Evolutionary conservation across 768 basidiomycete species (phyloP).

Genomic region (Naganishia friedmannii): DNA sequence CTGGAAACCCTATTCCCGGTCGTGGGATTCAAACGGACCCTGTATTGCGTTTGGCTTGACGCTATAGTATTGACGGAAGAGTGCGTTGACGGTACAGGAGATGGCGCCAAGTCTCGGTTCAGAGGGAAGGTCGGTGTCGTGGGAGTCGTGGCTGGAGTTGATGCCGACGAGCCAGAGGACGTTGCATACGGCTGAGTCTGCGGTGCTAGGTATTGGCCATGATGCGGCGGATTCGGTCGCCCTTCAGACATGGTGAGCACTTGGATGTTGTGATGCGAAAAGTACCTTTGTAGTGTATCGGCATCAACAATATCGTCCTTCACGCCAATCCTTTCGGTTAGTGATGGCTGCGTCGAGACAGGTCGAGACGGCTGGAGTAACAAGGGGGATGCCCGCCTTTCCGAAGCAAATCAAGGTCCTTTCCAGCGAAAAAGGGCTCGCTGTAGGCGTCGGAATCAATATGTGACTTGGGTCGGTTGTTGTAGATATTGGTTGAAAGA

Average conservation of each 20-base stretch:
- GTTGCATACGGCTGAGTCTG: slow-evolving; percentile 15
- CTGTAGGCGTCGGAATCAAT: background rate
- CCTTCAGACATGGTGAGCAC: background rate
- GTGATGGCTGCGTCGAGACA: background rate
- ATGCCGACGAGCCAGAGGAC: background rate
- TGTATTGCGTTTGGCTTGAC: background rate
- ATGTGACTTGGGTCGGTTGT: background rate
- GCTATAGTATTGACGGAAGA: background rate
- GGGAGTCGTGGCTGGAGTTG: slow-evolving; percentile 1
- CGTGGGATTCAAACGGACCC: background rate
- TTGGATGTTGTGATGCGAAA: too few species aligned
- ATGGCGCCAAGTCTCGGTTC: slow-evolving; percentile 8
- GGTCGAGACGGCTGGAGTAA: background rate
- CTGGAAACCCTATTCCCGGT: slow-evolving; percentile 13
- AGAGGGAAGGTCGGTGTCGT: slow-evolving; percentile 5
- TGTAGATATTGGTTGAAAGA: background rate
- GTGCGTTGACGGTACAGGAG: slow-evolving; percentile 14
- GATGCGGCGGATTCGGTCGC: background rate
- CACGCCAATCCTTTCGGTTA: slow-evolving; percentile 9
- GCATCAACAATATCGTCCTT: background rate
- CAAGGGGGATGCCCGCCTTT: slow-evolving; percentile 7
- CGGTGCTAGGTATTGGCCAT: slow-evolving; percentile 11
- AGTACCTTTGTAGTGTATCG: slow-evolving; percentile 9
- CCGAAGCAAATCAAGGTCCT: background rate
- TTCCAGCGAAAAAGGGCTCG: background rate